Evolutionary conservation across 2,329 filamentous ascomycete species (phyloP).

Genomic region (Botryotinia narcissicola): DNA sequence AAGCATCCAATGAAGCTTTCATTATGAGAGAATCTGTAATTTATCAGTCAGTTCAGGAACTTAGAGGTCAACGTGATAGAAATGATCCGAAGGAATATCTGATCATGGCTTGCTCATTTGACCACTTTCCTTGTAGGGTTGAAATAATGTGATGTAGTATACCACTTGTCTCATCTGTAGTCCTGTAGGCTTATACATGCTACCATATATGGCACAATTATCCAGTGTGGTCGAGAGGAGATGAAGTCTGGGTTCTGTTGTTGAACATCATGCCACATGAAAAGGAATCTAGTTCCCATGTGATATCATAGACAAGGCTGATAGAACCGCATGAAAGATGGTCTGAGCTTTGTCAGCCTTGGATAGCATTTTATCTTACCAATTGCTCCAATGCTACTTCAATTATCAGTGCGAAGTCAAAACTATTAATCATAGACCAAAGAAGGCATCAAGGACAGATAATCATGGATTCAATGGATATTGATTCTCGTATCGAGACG

Average conservation of each 20-base stretch:
- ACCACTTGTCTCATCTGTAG: neutral
- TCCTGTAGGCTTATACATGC: neutral
- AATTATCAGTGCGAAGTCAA: neutral
- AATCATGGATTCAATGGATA: slow-evolving; percentile 18
- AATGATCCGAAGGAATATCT: neutral
- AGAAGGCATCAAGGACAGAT: neutral
- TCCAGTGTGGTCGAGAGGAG: neutral
- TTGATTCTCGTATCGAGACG: neutral
- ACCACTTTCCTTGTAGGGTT: neutral
- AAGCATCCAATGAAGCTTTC: neutral
- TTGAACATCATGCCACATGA: neutral
- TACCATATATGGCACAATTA: neutral
- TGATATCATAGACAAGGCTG: slow-evolving; percentile 8
- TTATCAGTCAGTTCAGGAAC: neutral
- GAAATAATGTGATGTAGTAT: neutral
- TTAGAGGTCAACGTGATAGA: neutral
- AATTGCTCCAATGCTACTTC: neutral
- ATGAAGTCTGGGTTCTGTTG: neutral
- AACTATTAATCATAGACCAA: neutral
- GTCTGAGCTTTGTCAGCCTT: slow-evolving; percentile 10
- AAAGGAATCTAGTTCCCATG: neutral
- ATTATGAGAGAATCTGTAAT: neutral
- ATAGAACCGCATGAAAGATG: neutral
- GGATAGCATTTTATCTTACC: neutral
- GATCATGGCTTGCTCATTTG: neutral